Conservation (phyloP, 202 grass and related monocot species). For the Brachypodium distachyon region DNA sequence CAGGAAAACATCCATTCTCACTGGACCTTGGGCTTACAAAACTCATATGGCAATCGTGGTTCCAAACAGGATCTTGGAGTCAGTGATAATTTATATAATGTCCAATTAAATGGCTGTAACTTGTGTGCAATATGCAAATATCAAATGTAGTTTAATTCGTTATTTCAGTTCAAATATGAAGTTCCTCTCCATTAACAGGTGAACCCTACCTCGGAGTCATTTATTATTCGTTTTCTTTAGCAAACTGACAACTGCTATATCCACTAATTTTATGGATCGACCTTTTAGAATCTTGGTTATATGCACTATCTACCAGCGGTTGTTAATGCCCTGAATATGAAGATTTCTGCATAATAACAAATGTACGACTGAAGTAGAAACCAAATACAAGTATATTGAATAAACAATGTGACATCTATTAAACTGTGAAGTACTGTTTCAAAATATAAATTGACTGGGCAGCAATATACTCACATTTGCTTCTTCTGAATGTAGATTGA, state of each 20-base stretch:
- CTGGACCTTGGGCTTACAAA: not conserved
- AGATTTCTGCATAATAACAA: not conserved
- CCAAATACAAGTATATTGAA: not conserved
- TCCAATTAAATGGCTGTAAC: not conserved
- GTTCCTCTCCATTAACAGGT: not conserved
- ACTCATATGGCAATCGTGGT: not conserved
- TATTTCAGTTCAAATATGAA: not conserved
- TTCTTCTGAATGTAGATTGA: slow-evolving; percentile 99
- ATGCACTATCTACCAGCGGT: not conserved
- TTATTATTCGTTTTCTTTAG: slow-evolving; percentile 21
- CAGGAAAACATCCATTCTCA: not conserved
- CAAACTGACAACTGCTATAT: not conserved
- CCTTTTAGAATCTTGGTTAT: not conserved
- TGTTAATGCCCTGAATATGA: slow-evolving; percentile 5
- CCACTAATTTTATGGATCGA: not conserved
- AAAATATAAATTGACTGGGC: not conserved
- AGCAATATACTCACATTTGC: slow-evolving; percentile 74
- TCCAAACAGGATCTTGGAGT: not conserved
- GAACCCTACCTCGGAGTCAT: not conserved
- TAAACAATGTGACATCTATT: slow-evolving; percentile 12
- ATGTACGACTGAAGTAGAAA: slow-evolving; percentile 9
- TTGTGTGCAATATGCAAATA: not conserved
- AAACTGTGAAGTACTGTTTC: not conserved
- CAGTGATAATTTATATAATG: not conserved
- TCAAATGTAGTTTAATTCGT: not conserved